Percentiles rank a stretch among this genome's conserved stretches.
Conservation (phyloP, 345 rosid genomes). For the Populus tremula region DNA sequence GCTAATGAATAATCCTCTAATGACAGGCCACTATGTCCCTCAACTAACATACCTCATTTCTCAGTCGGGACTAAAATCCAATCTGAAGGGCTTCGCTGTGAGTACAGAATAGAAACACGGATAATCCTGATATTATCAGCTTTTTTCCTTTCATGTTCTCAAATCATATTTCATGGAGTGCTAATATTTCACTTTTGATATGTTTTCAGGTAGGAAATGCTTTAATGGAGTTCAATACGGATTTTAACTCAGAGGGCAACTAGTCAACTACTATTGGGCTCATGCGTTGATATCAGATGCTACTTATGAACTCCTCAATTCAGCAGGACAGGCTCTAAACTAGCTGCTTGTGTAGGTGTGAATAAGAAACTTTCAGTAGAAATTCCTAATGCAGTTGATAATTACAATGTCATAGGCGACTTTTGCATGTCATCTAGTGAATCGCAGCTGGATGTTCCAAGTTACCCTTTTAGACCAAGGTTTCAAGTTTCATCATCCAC, state of each 20-base stretch:
- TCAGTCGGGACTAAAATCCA: constrained; percentile 17
- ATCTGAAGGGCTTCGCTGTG: constrained; percentile 27
- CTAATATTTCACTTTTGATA: background rate
- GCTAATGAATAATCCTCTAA: background rate
- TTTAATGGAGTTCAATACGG: constrained; percentile 16
- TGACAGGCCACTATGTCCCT: constrained; percentile 26
- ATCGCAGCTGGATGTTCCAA: background rate
- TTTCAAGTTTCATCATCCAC: background rate
- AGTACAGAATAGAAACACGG: background rate
- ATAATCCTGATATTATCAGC: background rate
- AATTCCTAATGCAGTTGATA: constrained; percentile 6
- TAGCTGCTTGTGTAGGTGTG: constrained; percentile 2
- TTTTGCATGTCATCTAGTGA: constrained; percentile 1
- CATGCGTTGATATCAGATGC: constrained; percentile 23
- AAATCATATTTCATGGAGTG: background rate
- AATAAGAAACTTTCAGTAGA: background rate
- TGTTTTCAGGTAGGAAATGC: constrained; percentile 25
- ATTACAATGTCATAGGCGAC: constrained; percentile 13
- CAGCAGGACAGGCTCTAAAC: background rate
- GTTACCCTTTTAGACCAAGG: background rate
- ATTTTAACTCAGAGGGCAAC: constrained; percentile 5
- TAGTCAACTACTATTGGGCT: constrained; percentile 22
- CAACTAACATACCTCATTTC: constrained; percentile 23
- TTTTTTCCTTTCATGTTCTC: background rate
- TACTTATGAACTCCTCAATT: constrained; percentile 6